Percentiles rank a stretch among this genome's conserved stretches.
Conservation (phyloP, 306 rosid species). For the Delonix regia region DNA sequence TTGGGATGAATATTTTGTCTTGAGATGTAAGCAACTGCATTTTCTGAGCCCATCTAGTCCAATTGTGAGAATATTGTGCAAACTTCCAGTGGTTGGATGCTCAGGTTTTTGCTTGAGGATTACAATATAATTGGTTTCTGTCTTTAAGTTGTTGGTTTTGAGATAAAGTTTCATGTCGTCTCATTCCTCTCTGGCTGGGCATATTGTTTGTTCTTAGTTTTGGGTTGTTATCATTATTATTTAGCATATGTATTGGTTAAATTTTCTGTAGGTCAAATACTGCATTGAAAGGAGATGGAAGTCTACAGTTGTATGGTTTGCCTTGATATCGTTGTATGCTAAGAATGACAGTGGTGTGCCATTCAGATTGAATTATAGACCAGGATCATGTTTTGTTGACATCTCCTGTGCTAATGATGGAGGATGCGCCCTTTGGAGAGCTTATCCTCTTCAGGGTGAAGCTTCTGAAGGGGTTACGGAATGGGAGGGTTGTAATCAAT, state of each 20-base stretch:
- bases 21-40: constrained; percentile 23
- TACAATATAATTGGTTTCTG: constrained; percentile 2
- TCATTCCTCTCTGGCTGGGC: constrained; percentile 32
- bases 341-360: constrained; percentile 74
- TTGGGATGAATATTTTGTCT: not conserved
- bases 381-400: constrained; percentile 80
- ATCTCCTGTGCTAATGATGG: constrained; percentile 66
- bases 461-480: constrained; percentile 55
- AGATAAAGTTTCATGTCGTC: constrained; percentile 17
- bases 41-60: constrained; percentile 17
- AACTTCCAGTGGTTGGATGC: constrained; percentile 22
- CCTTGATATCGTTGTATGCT: constrained; percentile 81
- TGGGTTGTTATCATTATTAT: constrained; percentile 20
- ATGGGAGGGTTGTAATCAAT: constrained; percentile 67
- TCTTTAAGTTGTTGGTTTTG: constrained; percentile 17
- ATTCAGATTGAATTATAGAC: constrained; percentile 69
- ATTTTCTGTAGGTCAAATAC: constrained; percentile 70
- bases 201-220: constrained; percentile 34
- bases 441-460: constrained; percentile 51
- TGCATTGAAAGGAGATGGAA: constrained; percentile 60
- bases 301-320: constrained; percentile 75
- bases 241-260: constrained; percentile 10
- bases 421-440: constrained; percentile 68
- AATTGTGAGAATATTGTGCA: constrained; percentile 27
- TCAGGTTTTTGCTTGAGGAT: constrained; percentile 9